These are phyloP conservation scores for Gossypium bickii DNA, from an alignment of 345 rosid species.

Conservation along the genomic window DNA sequence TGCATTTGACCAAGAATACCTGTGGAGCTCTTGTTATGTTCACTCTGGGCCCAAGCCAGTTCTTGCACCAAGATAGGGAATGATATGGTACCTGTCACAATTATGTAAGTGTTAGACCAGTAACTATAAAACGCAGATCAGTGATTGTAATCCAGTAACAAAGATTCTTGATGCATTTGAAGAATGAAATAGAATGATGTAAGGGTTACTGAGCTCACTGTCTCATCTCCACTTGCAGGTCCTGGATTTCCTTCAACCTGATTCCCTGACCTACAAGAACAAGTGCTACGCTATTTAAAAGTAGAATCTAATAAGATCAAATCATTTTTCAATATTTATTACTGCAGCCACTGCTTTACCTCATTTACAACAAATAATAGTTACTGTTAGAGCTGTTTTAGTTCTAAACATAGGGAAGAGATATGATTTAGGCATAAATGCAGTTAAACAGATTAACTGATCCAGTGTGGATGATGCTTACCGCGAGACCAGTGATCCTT, in stretches of 20 bases:
- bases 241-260: conserved; percentile 89
- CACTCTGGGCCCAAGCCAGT: conserved; percentile 87
- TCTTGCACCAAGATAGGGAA: conserved; percentile 96
- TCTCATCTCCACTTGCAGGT: conserved; percentile 86
- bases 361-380: conserved; percentile 1
- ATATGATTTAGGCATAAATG: background rate
- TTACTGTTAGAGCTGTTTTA: background rate
- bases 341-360: background rate
- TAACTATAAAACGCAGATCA: conserved; percentile 8
- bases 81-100: conserved; percentile 75
- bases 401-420: background rate
- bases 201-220: conserved; percentile 46
- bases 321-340: conserved; percentile 8
- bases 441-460: background rate
- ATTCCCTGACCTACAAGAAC: conserved; percentile 76
- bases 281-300: conserved; percentile 9
- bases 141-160: background rate
- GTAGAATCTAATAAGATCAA: background rate
- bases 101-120: conserved; percentile 8
- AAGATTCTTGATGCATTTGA: background rate
- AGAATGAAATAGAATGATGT: conserved; percentile 11
- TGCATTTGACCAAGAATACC: conserved; percentile 36
- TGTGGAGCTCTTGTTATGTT: conserved; percentile 95
- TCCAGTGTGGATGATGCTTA: conserved; percentile 22
- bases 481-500: conserved; percentile 85